Conservation (phyloP, 257 asterid genomes). For the Galeopsis tetrahit region DNA sequence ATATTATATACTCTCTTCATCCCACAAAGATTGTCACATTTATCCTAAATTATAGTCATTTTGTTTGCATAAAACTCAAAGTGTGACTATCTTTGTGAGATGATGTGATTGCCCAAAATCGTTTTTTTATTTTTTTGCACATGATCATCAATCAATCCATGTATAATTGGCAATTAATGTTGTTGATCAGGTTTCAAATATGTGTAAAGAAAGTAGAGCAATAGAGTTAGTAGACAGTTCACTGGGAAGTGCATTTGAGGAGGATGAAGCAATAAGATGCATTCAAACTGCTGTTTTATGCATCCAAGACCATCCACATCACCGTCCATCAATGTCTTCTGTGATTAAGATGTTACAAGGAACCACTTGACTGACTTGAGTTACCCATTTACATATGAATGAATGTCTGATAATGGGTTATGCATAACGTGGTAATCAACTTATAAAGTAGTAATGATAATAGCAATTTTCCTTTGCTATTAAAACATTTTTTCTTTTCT, state of each 20-base stretch:
- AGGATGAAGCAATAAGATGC: not conserved
- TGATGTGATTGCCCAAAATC: not conserved
- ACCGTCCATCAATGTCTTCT: not conserved
- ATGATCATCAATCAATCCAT: too few species aligned
- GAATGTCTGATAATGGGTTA: too few species aligned
- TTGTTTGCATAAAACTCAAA: too few species aligned
- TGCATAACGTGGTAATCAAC: too few species aligned
- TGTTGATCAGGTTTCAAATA: constrained; percentile 26
- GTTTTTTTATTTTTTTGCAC: too few species aligned
- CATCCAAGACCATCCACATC: not conserved
- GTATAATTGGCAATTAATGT: not conserved
- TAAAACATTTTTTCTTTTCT: constrained; percentile 25
- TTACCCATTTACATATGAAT: too few species aligned
- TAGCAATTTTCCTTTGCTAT: too few species aligned
- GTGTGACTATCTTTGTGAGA: not conserved
- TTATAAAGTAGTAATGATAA: too few species aligned
- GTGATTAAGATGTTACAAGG: not conserved
- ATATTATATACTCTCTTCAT: too few species aligned
- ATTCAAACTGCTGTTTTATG: not conserved
- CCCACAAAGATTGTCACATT: not conserved
- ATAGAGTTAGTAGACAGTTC: constrained; percentile 18
- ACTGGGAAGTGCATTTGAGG: not conserved
- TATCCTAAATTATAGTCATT: too few species aligned
- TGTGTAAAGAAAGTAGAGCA: constrained; percentile 33
- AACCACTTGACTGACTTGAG: not conserved